phyloP scores from a whole-genome alignment of 805 yeast species.

The Metschnikowia kofuensis region DNA sequence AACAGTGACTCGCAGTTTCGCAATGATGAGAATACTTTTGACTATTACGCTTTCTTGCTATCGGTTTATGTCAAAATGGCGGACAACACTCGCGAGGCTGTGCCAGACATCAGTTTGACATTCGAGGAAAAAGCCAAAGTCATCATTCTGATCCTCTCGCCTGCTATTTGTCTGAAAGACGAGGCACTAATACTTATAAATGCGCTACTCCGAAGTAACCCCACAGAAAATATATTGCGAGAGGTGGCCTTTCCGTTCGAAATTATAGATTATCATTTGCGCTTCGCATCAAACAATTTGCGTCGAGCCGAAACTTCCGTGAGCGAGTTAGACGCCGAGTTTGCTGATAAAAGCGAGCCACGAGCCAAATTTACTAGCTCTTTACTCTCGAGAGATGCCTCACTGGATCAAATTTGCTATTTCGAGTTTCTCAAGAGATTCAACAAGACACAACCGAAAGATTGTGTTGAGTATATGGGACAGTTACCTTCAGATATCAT shows the following conservation, averaged over 20 bases:
- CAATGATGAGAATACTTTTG: not conserved
- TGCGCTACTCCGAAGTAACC: not conserved
- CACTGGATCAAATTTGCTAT: not conserved
- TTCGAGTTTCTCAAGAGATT: constrained; percentile 11
- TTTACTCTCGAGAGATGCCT: not conserved
- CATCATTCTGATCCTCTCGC: constrained; percentile 9
- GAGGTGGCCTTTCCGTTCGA: constrained; percentile 15
- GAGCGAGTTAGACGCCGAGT: constrained; percentile 9
- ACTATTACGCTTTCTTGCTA: not conserved
- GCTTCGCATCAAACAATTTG: not conserved
- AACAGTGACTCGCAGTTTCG: not conserved
- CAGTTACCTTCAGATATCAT: not conserved
- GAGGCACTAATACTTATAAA: constrained; percentile 3
- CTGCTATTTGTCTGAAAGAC: constrained; percentile 7
- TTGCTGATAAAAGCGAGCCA: not conserved
- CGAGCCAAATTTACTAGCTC: no score
- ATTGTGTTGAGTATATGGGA: constrained; percentile 1
- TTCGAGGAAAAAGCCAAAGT: constrained; percentile 8
- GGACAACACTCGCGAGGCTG: not conserved
- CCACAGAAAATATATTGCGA: constrained; percentile 1
- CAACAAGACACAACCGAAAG: constrained; percentile 1
- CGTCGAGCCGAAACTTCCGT: not conserved
- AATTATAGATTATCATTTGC: constrained; percentile 12
- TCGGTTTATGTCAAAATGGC: constrained; percentile 1
- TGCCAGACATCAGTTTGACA: not conserved